phyloP scores from a whole-genome alignment of 2,329 filamentous ascomycete genomes.

The Juglanconis juglandina region DNA sequence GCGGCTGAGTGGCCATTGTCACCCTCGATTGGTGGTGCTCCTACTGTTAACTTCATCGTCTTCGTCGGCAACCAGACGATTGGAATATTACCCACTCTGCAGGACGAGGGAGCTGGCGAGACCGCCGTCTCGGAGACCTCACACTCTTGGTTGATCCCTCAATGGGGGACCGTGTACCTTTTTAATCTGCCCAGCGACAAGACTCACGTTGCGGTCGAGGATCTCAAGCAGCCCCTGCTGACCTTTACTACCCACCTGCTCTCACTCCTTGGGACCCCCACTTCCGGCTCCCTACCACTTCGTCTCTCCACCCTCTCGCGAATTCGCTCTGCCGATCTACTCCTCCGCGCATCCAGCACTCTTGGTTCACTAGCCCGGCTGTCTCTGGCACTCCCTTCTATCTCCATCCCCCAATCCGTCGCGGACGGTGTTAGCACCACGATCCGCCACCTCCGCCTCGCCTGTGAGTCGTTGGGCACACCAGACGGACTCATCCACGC shows the following conservation, averaged over 20 bases:
- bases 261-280: constrained; percentile 79
- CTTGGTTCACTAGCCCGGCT: constrained; percentile 89
- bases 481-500: constrained; percentile 73
- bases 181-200: constrained; percentile 46
- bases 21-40: constrained; percentile 87
- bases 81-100: constrained; percentile 27
- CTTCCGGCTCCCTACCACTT: constrained; percentile 78
- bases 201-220: constrained; percentile 57
- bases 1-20: constrained; percentile 96
- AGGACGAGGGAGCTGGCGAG: constrained; percentile 11
- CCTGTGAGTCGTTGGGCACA: constrained; percentile 68
- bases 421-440: constrained; percentile 80
- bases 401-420: constrained; percentile 84
- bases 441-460: constrained; percentile 70
- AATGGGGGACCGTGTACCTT: constrained; percentile 77
- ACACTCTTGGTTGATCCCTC: constrained; percentile 83
- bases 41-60: constrained; percentile 93
- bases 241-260: constrained; percentile 90
- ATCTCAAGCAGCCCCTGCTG: constrained; percentile 75
- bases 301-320: constrained; percentile 80
- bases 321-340: constrained; percentile 78
- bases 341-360: constrained; percentile 87
- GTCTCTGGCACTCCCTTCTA: constrained; percentile 78
- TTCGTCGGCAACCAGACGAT: constrained; percentile 82
- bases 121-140: constrained; percentile 45